A percentile compares a stretch with the other conserved stretches of the same genome.
Conservation (phyloP, 2,329 filamentous ascomycete genomes). For the Trichoderma sp. region DNA sequence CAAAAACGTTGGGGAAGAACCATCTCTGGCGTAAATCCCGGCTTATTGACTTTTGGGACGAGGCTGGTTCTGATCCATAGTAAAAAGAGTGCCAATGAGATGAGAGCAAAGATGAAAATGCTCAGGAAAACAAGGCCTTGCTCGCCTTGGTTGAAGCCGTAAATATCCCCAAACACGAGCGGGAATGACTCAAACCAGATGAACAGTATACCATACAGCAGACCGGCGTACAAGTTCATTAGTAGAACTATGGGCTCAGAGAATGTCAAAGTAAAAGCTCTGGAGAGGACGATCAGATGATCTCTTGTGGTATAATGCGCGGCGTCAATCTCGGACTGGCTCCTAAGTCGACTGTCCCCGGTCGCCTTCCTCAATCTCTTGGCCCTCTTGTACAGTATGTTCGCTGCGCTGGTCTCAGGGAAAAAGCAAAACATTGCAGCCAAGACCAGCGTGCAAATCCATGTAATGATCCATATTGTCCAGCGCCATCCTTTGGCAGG, state of each 20-base stretch:
- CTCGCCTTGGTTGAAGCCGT: background rate
- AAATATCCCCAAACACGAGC: background rate
- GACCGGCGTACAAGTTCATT: background rate
- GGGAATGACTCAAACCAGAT: background rate
- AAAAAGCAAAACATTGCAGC: background rate
- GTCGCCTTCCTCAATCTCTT: background rate
- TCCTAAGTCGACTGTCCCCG: background rate
- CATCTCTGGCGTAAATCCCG: background rate
- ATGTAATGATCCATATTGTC: background rate
- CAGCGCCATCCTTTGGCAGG: background rate
- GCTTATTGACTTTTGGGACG: background rate
- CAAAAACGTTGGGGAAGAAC: constrained; percentile 58
- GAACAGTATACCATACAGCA: background rate
- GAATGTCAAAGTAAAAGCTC: background rate
- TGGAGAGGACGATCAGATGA: background rate
- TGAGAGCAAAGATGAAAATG: background rate
- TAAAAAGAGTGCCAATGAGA: background rate
- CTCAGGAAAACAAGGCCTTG: background rate
- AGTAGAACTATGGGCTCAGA: background rate
- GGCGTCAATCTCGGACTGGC: background rate
- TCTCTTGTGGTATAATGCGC: background rate
- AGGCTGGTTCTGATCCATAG: background rate
- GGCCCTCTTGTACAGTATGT: background rate
- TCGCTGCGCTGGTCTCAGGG: background rate
- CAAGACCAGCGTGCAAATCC: background rate